A percentile compares a stretch with the other conserved stretches of the same genome.
Conservation (phyloP, 164 flowering plant species). For the Aristolochia californica region DNA sequence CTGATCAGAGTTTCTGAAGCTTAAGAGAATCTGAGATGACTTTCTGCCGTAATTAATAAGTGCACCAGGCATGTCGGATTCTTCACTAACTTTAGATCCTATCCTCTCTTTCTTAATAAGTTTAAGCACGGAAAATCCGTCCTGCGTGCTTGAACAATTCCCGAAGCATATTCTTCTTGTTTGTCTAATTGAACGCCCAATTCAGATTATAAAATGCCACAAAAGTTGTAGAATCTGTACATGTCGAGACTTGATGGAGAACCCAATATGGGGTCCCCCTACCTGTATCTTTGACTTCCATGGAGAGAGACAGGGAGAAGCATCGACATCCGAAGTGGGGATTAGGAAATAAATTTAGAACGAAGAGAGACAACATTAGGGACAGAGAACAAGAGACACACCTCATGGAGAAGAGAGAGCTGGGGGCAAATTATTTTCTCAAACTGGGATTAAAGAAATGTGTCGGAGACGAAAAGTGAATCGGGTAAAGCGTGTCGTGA, state of each 20-base stretch:
- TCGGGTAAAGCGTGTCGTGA: slow-evolving; percentile 1
- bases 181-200: neutral
- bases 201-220: neutral
- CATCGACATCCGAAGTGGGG: neutral
- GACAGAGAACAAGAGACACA: slow-evolving; percentile 6
- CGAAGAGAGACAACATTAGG: neutral
- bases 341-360: neutral
- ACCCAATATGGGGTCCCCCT: no score
- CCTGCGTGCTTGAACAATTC: slow-evolving; percentile 26
- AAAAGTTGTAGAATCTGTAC: no score
- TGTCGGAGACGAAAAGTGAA: neutral
- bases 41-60: neutral
- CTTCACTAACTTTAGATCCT: no score
- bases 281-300: no score
- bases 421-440: neutral
- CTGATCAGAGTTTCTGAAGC: slow-evolving; percentile 3
- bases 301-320: no score
- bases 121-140: slow-evolving; percentile 18
- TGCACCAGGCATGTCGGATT: slow-evolving; percentile 4
- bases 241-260: no score
- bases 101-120: neutral
- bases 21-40: neutral
- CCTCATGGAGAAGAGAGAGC: neutral
- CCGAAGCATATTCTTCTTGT: slow-evolving; percentile 15
- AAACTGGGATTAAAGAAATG: neutral